Base-by-base conservation (phyloP, 495 filamentous ascomycete genomes). In the Haplographium delicatum region DNA sequence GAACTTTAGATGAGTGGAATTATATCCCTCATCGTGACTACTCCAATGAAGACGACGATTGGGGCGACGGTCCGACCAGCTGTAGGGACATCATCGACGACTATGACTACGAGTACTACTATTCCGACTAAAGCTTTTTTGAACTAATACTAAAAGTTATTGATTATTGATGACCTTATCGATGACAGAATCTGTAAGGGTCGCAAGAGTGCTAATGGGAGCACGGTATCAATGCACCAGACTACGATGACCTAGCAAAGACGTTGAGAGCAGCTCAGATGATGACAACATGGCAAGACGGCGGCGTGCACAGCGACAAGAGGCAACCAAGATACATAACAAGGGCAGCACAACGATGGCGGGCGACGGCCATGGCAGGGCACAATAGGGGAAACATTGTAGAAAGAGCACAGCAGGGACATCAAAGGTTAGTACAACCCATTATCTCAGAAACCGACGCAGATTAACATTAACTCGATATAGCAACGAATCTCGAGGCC, bases 121-220 rank as follows among this genome's bases (percentile, higher is more conserved):
- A n/a, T n/a, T n/a, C n/a, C n/a, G n/a, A n/a, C n/a, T n/a, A n/a
- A n/a, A n/a, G n/a, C n/a, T n/a, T n/a, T n/a, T n/a, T n/a, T n/a
- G n/a, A n/a, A n/a, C n/a, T n/a, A n/a, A n/a, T n/a, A n/a, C n/a
- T n/a, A n/a, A n/a, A n/a, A n/a, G n/a, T n/a, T n/a, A n/a, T n/a
- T n/a, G n/a, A n/a, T n/a, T n/a, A n/a, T n/a, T n/a, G 44, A 47
- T 47, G 27, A 47, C 15, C 27, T 47, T 47, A 47, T 34, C 10
- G 44, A 47, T 47, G 44, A 47, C 30, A 24, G 44, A 45, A 25
- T 45, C 42, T 15, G 42, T 45, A 26, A 45, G 42, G 22, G 42
- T 28, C 23, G 23, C 4, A 47, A 47, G 44, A 35, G 2, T 47
- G 31, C 20, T 20, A 20, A 47, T 8, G 30, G 30, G 30, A 47